Evolutionary conservation across 768 basidiomycete species (phyloP).

Genomic region (Mycena venus): DNA sequence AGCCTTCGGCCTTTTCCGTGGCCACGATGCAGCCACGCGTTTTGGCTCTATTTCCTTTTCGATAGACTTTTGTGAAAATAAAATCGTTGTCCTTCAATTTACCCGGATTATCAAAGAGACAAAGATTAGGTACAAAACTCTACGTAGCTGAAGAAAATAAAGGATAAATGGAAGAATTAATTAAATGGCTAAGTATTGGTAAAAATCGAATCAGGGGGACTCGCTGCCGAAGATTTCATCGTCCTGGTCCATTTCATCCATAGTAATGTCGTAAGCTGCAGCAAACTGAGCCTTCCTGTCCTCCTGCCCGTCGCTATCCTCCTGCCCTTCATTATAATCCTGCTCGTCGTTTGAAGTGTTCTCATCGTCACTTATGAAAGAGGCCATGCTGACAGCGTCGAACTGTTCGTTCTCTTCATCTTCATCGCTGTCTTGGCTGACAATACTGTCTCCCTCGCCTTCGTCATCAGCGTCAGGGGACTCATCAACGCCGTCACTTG

Average conservation of each 20-base stretch:
- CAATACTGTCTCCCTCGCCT: constrained; percentile 18
- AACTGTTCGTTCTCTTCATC: not conserved
- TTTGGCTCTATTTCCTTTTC: not conserved
- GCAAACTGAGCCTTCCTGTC: not conserved
- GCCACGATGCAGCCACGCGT: no score
- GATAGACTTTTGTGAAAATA: not conserved
- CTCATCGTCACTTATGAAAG: not conserved
- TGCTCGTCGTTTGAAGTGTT: not conserved
- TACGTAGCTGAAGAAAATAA: no score
- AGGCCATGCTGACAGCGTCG: constrained; percentile 6
- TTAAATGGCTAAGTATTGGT: no score
- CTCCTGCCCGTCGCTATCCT: not conserved
- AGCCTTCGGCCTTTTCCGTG: no score
- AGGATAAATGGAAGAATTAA: not conserved
- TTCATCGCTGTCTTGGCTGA: constrained; percentile 23
- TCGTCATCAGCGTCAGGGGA: not conserved
- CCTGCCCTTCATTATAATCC: not conserved
- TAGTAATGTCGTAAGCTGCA: not conserved
- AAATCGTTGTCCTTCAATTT: not conserved
- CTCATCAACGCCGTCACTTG: not conserved
- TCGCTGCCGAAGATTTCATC: no score
- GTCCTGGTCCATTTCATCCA: no score
- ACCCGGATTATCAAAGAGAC: not conserved
- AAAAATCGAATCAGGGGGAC: no score
- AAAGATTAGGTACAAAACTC: no score